These are phyloP conservation scores for Barnettozyma botsteinii DNA, from an alignment of 805 yeast species.

Conservation along the genomic window DNA sequence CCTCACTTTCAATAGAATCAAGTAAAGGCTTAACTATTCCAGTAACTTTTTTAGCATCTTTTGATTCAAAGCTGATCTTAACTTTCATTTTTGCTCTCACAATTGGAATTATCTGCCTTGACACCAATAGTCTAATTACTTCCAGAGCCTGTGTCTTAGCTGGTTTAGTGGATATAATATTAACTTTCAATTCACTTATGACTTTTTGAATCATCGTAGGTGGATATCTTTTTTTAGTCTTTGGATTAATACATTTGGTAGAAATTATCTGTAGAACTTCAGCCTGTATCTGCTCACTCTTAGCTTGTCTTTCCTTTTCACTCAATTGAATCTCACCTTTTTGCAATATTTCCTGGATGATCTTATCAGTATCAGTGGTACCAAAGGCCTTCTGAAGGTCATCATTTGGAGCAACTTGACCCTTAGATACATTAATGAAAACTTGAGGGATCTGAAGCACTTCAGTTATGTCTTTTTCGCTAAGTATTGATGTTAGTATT, in stretches of 20 bases:
- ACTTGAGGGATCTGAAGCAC: slow-evolving; percentile 96
- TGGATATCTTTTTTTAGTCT: slow-evolving; percentile 84
- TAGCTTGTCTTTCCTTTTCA: slow-evolving; percentile 84
- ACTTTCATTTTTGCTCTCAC: slow-evolving; percentile 93
- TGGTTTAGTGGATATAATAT: slow-evolving; percentile 63
- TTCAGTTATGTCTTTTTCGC: slow-evolving; percentile 90
- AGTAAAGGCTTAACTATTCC: slow-evolving; percentile 39
- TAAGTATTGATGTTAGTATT: slow-evolving; percentile 12
- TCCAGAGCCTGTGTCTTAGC: slow-evolving; percentile 90
- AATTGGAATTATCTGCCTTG: slow-evolving; percentile 82
- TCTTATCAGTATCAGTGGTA: slow-evolving; percentile 65
- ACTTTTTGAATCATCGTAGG: slow-evolving; percentile 92
- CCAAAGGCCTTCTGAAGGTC: slow-evolving; percentile 73
- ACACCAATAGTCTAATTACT: slow-evolving; percentile 72
- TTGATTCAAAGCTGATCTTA: slow-evolving; percentile 50
- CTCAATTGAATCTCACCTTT: slow-evolving; percentile 94
- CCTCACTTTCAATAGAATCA: slow-evolving; percentile 38
- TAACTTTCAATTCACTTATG: slow-evolving; percentile 69
- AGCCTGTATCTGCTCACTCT: slow-evolving; percentile 65
- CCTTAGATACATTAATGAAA: slow-evolving; percentile 87
- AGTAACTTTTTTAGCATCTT: slow-evolving; percentile 42
- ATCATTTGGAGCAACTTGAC: slow-evolving; percentile 84
- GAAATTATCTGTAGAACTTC: slow-evolving; percentile 80
- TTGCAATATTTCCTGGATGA: slow-evolving; percentile 73
- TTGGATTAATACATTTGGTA: slow-evolving; percentile 88